Percentiles rank a stretch among this genome's conserved stretches.
Conservation (phyloP, 1,139 yeast species). For the Pichia sp. region DNA sequence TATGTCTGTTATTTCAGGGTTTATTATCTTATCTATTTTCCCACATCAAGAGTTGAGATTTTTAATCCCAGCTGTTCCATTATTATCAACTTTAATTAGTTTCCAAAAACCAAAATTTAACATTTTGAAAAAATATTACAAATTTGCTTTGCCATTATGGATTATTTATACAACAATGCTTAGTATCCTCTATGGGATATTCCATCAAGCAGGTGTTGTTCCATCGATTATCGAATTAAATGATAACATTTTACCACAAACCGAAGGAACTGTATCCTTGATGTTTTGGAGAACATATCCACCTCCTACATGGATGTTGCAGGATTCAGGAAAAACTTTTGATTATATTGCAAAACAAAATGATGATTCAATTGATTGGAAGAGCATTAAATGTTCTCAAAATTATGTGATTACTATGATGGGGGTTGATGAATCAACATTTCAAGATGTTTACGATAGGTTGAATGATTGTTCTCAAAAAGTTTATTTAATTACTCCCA, state of each 20-base stretch:
- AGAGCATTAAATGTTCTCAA: background rate
- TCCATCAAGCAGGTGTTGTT: slow-evolving; percentile 88
- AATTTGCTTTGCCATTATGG: slow-evolving; percentile 39
- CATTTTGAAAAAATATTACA: slow-evolving; percentile 1
- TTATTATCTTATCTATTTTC: slow-evolving; percentile 54
- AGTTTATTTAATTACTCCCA: slow-evolving; percentile 23
- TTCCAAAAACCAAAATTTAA: background rate
- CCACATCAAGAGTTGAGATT: slow-evolving; percentile 94
- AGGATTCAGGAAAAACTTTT: background rate
- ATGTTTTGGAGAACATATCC: slow-evolving; percentile 94
- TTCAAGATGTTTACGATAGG: slow-evolving; percentile 10
- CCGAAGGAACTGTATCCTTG: slow-evolving; percentile 28
- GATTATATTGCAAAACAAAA: slow-evolving; percentile 3
- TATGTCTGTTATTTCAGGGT: slow-evolving; percentile 56
- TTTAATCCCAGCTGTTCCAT: slow-evolving; percentile 68
- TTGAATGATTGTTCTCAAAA: slow-evolving; percentile 6
- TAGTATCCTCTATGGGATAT: slow-evolving; percentile 65
- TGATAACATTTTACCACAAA: slow-evolving; percentile 6
- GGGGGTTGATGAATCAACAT: slow-evolving; percentile 40
- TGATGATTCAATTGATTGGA: background rate
- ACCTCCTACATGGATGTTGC: slow-evolving; percentile 82
- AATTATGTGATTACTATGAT: slow-evolving; percentile 43
- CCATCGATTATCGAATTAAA: slow-evolving; percentile 47
- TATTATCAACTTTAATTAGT: slow-evolving; percentile 30
- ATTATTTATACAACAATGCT: slow-evolving; percentile 54